These are phyloP conservation scores for Polygonum aviculare DNA, from an alignment of 148 eudicot genomes.

Conservation along the genomic window DNA sequence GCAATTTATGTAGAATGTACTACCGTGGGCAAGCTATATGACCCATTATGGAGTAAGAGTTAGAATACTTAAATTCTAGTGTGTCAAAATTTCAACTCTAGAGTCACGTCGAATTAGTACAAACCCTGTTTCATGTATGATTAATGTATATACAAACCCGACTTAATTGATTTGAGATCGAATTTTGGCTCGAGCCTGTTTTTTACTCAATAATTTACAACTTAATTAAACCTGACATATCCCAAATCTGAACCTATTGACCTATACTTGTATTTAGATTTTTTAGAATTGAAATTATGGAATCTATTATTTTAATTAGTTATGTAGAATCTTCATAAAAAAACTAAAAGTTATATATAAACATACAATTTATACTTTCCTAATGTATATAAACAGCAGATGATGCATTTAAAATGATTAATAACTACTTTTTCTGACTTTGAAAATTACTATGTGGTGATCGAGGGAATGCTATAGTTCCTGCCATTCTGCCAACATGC, in stretches of 20 bases:
- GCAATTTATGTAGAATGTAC: neutral
- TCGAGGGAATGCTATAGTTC: neutral
- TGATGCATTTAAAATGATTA: neutral
- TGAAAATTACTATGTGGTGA: neutral
- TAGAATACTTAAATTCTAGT: neutral
- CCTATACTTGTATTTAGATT: no score
- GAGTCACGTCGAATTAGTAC: neutral
- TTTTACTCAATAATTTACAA: no score
- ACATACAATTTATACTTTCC: neutral
- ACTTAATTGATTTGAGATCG: no score
- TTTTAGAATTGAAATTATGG: no score
- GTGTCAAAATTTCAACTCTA: slow-evolving; percentile 1
- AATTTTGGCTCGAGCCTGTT: no score
- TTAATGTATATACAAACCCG: no score
- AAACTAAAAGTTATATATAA: no score
- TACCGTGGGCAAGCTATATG: neutral
- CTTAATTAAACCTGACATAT: no score
- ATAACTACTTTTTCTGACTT: neutral
- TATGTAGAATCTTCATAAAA: no score
- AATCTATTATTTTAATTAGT: no score
- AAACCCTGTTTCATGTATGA: no score
- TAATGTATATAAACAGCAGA: neutral
- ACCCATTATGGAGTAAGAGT: neutral
- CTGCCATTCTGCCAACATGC: neutral
- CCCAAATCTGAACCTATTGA: no score